Evolutionary conservation across 2,329 filamentous ascomycete species (phyloP).

Genomic region (Plenodomus lindquistii): DNA sequence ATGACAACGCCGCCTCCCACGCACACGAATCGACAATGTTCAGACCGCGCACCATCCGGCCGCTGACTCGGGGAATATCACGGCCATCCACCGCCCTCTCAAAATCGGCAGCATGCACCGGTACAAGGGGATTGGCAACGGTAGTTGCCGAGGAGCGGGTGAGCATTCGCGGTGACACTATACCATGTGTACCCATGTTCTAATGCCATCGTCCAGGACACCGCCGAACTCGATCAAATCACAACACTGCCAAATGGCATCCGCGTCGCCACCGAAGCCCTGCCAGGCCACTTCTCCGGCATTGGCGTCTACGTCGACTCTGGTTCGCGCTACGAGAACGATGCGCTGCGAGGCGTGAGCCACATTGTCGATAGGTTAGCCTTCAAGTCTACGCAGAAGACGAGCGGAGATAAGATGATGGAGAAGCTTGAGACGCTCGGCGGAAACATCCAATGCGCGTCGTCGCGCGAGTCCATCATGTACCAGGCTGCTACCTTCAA

Average conservation of each 20-base stretch:
- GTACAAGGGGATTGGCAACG: conserved; percentile 34
- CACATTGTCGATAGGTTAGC: conserved; percentile 95
- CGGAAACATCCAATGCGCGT: conserved; percentile 96
- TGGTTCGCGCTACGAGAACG: conserved; percentile 90
- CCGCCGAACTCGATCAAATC: conserved; percentile 82
- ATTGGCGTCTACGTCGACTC: conserved; percentile 96
- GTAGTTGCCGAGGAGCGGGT: conserved; percentile 43
- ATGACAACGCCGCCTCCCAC: conserved; percentile 1
- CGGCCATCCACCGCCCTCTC: conserved; percentile 22
- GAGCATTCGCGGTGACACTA: conserved; percentile 4
- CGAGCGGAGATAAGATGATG: conserved; percentile 80
- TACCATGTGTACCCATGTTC: conserved; percentile 6
- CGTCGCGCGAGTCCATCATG: conserved; percentile 94
- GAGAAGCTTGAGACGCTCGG: conserved; percentile 86
- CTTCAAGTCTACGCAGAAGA: conserved; percentile 81
- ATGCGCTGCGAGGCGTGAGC: conserved; percentile 81
- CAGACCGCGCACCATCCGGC: conserved; percentile 32
- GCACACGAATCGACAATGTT: conserved; percentile 31
- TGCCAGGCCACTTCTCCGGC: conserved; percentile 92
- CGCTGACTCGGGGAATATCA: conserved; percentile 32
- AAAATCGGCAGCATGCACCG: conserved; percentile 20
- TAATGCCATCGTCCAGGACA: conserved; percentile 61
- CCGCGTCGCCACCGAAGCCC: conserved; percentile 89
- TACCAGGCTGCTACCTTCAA: conserved; percentile 99
- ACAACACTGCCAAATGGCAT: conserved; percentile 90